phyloP scores from a whole-genome alignment of 176 grass and related monocot genomes.

The Luzula sylvatica region DNA sequence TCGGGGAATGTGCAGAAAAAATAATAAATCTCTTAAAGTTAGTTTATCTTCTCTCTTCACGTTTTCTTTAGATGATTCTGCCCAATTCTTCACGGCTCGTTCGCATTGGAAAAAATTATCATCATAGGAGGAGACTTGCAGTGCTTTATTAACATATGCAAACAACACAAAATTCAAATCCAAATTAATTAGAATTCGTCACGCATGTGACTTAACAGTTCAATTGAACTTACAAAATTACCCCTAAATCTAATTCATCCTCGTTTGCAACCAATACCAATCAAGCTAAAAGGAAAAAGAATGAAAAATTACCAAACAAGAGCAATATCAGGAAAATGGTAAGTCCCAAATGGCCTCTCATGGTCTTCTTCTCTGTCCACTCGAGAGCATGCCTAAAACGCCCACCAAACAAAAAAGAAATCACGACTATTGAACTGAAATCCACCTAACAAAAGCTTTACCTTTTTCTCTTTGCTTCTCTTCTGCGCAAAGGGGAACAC shows the following conservation, averaged over 20 bases:
- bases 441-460: no score
- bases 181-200: background rate
- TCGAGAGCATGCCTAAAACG: slow-evolving; percentile 8
- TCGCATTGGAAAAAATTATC: slow-evolving; percentile 45
- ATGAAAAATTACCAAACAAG: background rate
- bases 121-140: slow-evolving; percentile 19
- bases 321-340: slow-evolving; percentile 10
- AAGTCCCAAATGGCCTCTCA: background rate
- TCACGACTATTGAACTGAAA: no score
- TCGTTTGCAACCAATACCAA: background rate
- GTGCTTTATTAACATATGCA: background rate
- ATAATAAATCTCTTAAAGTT: slow-evolving; percentile 74
- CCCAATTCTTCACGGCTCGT: slow-evolving; percentile 57
- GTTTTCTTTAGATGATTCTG: slow-evolving; percentile 23
- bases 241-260: background rate
- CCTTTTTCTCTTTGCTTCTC: no score
- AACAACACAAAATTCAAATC: background rate
- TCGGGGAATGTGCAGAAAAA: slow-evolving; percentile 91
- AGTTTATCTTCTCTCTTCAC: slow-evolving; percentile 35
- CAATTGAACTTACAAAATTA: background rate
- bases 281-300: background rate
- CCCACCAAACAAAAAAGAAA: no score
- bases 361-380: background rate
- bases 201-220: background rate
- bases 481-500: no score